A percentile compares a stretch with the other conserved stretches of the same genome.
phyloP scores from a whole-genome alignment of 805 yeast genomes.

The Jamesozyma hellenica region DNA sequence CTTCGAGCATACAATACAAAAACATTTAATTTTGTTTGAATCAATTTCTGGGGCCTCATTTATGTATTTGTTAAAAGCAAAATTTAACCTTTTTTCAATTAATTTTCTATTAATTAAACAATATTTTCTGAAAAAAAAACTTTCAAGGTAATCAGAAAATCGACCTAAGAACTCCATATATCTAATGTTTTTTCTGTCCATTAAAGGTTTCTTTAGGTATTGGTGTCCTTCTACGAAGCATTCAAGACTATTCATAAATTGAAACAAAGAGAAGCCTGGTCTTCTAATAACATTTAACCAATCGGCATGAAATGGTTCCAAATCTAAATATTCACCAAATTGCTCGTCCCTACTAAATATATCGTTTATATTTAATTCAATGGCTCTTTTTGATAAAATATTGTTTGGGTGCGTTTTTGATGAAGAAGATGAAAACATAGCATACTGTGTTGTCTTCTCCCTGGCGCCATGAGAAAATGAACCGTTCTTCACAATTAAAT shows the following conservation, averaged over 20 bases:
- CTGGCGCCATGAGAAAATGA: not conserved
- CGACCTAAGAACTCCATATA: slow-evolving; percentile 39
- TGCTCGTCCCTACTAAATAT: slow-evolving; percentile 52
- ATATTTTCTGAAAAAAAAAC: slow-evolving; percentile 38
- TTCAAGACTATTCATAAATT: slow-evolving; percentile 41
- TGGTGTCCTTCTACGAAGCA: slow-evolving; percentile 19
- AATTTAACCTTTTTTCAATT: slow-evolving; percentile 5
- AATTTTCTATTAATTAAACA: slow-evolving; percentile 39
- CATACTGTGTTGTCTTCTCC: slow-evolving; percentile 11
- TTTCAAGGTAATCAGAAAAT: slow-evolving; percentile 40
- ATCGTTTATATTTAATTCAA: slow-evolving; percentile 38
- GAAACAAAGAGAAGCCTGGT: slow-evolving; percentile 35
- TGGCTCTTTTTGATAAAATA: slow-evolving; percentile 42
- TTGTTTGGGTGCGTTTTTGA: slow-evolving; percentile 8
- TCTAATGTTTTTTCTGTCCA: slow-evolving; percentile 23
- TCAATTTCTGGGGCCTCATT: slow-evolving; percentile 8
- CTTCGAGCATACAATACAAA: slow-evolving; percentile 57
- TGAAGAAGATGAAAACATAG: slow-evolving; percentile 20
- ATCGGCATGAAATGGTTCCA: slow-evolving; percentile 39
- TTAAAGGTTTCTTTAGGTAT: slow-evolving; percentile 19
- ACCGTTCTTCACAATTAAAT: slow-evolving; percentile 18
- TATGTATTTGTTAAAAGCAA: slow-evolving; percentile 14
- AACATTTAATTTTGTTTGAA: slow-evolving; percentile 27
- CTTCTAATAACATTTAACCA: slow-evolving; percentile 41
- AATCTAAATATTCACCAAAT: slow-evolving; percentile 56